These are phyloP conservation scores for Elsinoe necatrix DNA, from an alignment of 2,329 filamentous ascomycete genomes.

Conservation along the genomic window DNA sequence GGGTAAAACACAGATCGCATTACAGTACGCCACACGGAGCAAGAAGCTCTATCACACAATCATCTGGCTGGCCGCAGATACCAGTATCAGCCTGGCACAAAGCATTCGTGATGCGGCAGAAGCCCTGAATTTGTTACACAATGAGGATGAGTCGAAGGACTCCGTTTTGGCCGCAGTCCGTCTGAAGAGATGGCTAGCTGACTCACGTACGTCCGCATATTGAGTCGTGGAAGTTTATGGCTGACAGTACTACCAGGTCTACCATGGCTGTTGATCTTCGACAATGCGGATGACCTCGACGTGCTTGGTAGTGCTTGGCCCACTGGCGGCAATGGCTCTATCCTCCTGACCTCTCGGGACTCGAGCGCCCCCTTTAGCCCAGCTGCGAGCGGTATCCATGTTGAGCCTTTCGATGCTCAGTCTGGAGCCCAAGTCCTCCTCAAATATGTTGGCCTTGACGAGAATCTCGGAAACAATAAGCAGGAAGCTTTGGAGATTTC, in stretches of 20 bases:
- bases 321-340: constrained; percentile 9
- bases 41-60: constrained; percentile 22
- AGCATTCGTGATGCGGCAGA: not conserved
- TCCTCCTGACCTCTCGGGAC: constrained; percentile 5
- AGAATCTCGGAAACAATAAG: constrained; percentile 15
- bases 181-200: not conserved
- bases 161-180: not conserved
- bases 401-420: constrained; percentile 20
- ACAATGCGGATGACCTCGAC: constrained; percentile 26
- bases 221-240: constrained; percentile 17
- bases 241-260: constrained; percentile 15
- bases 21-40: constrained; percentile 24
- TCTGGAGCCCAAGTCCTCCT: constrained; percentile 16
- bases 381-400: constrained; percentile 12
- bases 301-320: constrained; percentile 25
- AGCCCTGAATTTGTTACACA: not conserved
- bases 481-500: constrained; percentile 20
- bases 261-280: constrained; percentile 25
- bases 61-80: constrained; percentile 21
- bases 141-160: not conserved
- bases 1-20: constrained; percentile 28
- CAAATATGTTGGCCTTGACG: constrained; percentile 1
- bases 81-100: not conserved
- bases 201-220: not conserved
- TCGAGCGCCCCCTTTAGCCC: not conserved